Conservation (phyloP, 495 filamentous ascomycete genomes). For the Aspergillus steynii region DNA sequence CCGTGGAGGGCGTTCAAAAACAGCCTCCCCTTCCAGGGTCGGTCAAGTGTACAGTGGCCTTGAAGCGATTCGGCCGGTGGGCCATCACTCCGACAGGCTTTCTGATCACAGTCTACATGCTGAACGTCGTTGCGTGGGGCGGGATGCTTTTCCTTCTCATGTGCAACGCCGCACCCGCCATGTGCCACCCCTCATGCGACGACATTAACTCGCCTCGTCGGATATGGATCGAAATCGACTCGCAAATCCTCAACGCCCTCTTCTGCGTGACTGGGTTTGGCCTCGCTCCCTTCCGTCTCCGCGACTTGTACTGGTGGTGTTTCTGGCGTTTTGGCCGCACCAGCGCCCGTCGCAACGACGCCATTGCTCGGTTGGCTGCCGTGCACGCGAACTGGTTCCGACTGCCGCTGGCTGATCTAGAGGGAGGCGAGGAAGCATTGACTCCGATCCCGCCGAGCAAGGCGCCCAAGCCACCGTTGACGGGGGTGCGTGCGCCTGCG, state of each 20-base stretch:
- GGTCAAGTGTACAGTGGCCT: not conserved
- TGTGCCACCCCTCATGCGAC: constrained; percentile 75
- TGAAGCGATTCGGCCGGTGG: constrained; percentile 28
- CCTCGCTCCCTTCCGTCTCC: constrained; percentile 79
- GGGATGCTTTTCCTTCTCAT: constrained; percentile 87
- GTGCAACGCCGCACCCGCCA: constrained; percentile 70
- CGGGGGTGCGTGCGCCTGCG: constrained; percentile 62
- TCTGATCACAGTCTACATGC: constrained; percentile 72
- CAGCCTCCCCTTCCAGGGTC: not conserved
- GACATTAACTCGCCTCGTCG: constrained; percentile 70
- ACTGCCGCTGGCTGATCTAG: constrained; percentile 39
- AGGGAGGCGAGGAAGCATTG: not conserved
- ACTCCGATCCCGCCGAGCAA: not conserved
- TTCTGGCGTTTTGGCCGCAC: constrained; percentile 58
- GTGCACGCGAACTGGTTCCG: constrained; percentile 72
- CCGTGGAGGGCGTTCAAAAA: not conserved
- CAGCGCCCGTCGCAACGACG: constrained; percentile 50
- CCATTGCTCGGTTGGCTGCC: constrained; percentile 51
- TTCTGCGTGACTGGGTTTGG: constrained; percentile 90
- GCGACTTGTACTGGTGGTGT: constrained; percentile 71
- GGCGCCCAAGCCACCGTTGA: constrained; percentile 40
- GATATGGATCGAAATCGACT: constrained; percentile 83
- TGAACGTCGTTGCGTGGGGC: constrained; percentile 85
- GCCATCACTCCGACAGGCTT: constrained; percentile 68
- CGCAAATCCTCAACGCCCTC: constrained; percentile 78